Base-by-base conservation (phyloP, 345 rosid species). In the Boechera retrofracta region DNA sequence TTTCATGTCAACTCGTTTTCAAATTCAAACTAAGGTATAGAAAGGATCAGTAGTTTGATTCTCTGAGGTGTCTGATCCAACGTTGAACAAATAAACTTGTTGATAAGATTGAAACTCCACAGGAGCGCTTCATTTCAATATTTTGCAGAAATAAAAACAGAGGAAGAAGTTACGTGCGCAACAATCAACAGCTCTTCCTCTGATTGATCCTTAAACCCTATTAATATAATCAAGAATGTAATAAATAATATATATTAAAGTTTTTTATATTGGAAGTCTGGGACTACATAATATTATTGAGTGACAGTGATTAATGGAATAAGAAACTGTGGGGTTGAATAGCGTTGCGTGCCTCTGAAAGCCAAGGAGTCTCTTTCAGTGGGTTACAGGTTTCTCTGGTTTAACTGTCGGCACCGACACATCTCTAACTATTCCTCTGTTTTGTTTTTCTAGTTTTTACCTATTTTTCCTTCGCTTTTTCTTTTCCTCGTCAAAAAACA, bases 321-420 rank as follows among this genome's bases (percentile, higher is more conserved):
- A 24, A 63, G 8, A 57, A 28, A 33, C 33, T 10, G 77, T 72
- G 77, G 72, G 77, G 77, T 48, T 71, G n/a, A 77, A 24, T 64
- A 71, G 55, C 55, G 77, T 71, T 78, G 77, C 73, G 73, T 78
- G 67, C 54, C 64, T 64, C 77, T 54, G 76, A 67, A 56, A 77
- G 72, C 66, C 49, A 77, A 77, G 72, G 77, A 71, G 67, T 77
- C 72, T 65, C 31, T 77, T 48, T 78, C 67, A 71, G 71, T 66
- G 77, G 69, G 69, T 72, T 67, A 72, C 73, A 65, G 74, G 45
- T 65, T 72, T 61, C 56, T 72, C 77, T 77, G 69, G 73, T 78
- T 71, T 54, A 65, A 47, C 73, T 72, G 81, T 78, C 81, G 81
- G 81, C 77, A 78, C 81, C 81, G 81, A 78, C 81, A 56, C 77